Evolutionary conservation across 2,329 filamentous ascomycete species (phyloP).

Genomic region (Chrysoporthe austroafricana): DNA sequence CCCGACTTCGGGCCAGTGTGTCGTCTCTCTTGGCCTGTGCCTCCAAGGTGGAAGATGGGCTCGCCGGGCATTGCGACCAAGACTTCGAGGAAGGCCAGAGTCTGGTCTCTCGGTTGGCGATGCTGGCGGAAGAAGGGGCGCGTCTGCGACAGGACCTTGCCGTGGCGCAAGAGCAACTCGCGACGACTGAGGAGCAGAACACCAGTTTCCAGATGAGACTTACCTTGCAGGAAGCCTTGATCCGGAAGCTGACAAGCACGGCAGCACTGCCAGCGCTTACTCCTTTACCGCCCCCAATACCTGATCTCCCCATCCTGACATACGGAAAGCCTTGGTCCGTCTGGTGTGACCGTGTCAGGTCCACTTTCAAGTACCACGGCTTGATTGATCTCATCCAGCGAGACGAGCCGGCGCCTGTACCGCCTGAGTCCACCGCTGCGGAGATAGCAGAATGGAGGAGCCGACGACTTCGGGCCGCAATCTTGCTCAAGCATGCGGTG

Average conservation of each 20-base stretch:
- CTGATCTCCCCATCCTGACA: constrained; percentile 21
- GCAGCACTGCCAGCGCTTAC: background rate
- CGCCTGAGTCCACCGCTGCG: constrained; percentile 3
- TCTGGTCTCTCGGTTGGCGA: constrained; percentile 3
- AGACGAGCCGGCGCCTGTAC: constrained; percentile 7
- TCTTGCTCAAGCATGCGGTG: constrained; percentile 23
- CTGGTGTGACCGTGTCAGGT: constrained; percentile 24
- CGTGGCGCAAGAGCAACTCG: constrained; percentile 7
- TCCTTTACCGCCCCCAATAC: constrained; percentile 4
- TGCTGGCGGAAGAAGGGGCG: background rate
- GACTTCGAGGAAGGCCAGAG: constrained; percentile 7
- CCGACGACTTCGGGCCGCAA: constrained; percentile 19
- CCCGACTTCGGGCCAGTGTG: background rate
- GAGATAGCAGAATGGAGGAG: constrained; percentile 11
- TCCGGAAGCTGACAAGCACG: constrained; percentile 11
- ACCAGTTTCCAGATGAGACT: constrained; percentile 7
- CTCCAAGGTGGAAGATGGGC: constrained; percentile 14
- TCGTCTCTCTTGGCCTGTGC: background rate
- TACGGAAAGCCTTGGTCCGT: constrained; percentile 18
- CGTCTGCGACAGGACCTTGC: constrained; percentile 15
- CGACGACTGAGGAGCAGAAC: constrained; percentile 5
- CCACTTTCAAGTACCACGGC: constrained; percentile 24
- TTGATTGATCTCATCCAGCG: constrained; percentile 25
- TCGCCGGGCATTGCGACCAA: constrained; percentile 3
- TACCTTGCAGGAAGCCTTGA: background rate